Conservation (phyloP, 192 early-diverging fungal species). For the Coemansia sp. region DNA sequence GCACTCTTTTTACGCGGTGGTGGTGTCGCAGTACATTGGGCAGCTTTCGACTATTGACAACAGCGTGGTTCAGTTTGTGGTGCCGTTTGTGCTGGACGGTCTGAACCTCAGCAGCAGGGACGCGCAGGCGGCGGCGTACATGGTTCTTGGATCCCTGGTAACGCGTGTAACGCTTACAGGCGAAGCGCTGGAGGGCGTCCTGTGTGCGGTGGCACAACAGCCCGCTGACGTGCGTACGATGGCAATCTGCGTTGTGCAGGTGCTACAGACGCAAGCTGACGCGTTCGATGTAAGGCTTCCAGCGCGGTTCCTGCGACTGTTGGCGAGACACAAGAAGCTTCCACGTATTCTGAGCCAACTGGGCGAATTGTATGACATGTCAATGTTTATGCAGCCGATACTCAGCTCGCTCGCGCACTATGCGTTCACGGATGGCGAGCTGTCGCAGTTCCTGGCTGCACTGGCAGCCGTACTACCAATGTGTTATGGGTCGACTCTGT, state of each 20-base stretch:
- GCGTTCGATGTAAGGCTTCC: slow-evolving; percentile 3
- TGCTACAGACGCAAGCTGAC: slow-evolving; percentile 40
- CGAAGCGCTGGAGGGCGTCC: slow-evolving; percentile 24
- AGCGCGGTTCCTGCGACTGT: slow-evolving; percentile 3
- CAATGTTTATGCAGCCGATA: slow-evolving; percentile 19
- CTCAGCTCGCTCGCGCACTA: slow-evolving; percentile 19
- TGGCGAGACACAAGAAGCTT: slow-evolving; percentile 11
- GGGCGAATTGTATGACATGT: slow-evolving; percentile 19
- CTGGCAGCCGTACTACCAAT: slow-evolving; percentile 18
- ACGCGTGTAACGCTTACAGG: slow-evolving; percentile 34
- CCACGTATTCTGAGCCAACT: slow-evolving; percentile 10
- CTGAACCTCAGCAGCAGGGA: slow-evolving; percentile 19
- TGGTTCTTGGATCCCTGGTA: slow-evolving; percentile 34
- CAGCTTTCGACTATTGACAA: slow-evolving; percentile 24
- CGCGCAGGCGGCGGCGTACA: slow-evolving; percentile 42
- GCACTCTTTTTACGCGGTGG: slow-evolving; percentile 42
- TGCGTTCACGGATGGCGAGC: slow-evolving; percentile 2
- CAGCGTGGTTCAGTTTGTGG: slow-evolving; percentile 38
- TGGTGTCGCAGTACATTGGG: slow-evolving; percentile 40
- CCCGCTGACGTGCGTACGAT: slow-evolving; percentile 27
- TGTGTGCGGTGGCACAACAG: slow-evolving; percentile 27
- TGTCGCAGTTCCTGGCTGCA: slow-evolving; percentile 9
- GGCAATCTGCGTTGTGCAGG: slow-evolving; percentile 34
- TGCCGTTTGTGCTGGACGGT: slow-evolving; percentile 34
- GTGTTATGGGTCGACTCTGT: slow-evolving; percentile 7